Conservation (phyloP, 2,329 filamentous ascomycete species). For the Sporothrix curviconia region DNA sequence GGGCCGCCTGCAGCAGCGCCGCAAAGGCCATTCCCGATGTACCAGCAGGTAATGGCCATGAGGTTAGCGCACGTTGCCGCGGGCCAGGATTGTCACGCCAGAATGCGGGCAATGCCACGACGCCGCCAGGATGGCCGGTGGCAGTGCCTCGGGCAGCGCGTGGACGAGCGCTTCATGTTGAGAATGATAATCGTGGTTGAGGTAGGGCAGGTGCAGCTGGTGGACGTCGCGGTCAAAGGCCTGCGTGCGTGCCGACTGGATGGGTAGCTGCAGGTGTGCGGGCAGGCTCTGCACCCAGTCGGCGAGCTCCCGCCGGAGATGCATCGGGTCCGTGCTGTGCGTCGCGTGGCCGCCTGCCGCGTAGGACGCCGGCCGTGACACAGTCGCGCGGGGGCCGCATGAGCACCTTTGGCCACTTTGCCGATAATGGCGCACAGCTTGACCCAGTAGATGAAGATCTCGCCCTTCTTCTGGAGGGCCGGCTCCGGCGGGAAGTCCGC, state of each 20-base stretch:
- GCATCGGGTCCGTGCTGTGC: background rate
- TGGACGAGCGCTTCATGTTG: slow-evolving; percentile 9
- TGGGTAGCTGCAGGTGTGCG: background rate
- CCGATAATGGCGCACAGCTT: slow-evolving; percentile 7
- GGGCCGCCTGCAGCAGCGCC: background rate
- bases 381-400: background rate
- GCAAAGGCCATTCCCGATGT: slow-evolving; percentile 4
- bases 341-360: background rate
- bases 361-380: background rate
- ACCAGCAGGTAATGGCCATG: slow-evolving; percentile 9
- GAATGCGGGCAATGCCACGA: slow-evolving; percentile 8
- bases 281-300: slow-evolving; percentile 1
- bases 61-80: slow-evolving; percentile 6
- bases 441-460: slow-evolving; percentile 12
- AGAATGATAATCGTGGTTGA: slow-evolving; percentile 7
- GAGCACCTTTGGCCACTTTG: background rate
- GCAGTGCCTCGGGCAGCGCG: background rate
- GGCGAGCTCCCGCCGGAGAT: background rate
- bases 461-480: background rate
- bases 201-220: slow-evolving; percentile 5
- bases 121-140: slow-evolving; percentile 1
- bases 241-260: background rate
- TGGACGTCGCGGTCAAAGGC: slow-evolving; percentile 8
- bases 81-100: slow-evolving; percentile 1
- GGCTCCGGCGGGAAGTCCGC: slow-evolving; percentile 1